Evolutionary conservation across 2,329 filamentous ascomycete genomes (phyloP).

Genomic region (Colletotrichum sp.): DNA sequence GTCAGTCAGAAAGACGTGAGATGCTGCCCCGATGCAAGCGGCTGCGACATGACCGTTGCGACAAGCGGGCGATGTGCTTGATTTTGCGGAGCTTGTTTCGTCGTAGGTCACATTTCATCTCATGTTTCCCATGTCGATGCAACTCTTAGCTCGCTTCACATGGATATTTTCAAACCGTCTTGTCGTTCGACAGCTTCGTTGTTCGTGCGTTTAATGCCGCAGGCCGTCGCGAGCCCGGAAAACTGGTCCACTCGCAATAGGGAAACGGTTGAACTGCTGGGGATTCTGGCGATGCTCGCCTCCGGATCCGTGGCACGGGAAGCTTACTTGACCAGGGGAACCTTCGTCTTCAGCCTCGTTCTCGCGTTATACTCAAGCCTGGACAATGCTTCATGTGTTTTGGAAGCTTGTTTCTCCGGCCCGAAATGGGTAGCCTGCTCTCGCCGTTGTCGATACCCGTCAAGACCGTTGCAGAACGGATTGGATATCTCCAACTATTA

Average conservation of each 20-base stretch:
- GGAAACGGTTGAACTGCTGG: not conserved
- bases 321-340: slow-evolving; percentile 7
- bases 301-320: not conserved
- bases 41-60: not conserved
- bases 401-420: not conserved
- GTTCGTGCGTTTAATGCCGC: slow-evolving; percentile 21
- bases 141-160: slow-evolving; percentile 14
- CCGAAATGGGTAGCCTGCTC: not conserved
- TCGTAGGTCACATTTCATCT: slow-evolving; percentile 12
- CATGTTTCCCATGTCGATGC: slow-evolving; percentile 10
- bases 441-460: not conserved
- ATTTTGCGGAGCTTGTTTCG: slow-evolving; percentile 9
- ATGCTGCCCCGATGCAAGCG: not conserved
- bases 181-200: slow-evolving; percentile 21
- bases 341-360: not conserved
- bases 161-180: slow-evolving; percentile 15
- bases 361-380: not conserved
- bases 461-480: not conserved
- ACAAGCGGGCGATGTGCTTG: not conserved
- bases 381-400: not conserved
- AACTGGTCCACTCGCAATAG: not conserved
- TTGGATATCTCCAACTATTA: not conserved
- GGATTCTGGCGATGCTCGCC: not conserved
- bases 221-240: slow-evolving; percentile 3
- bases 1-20: not conserved